Percentiles rank a stretch among this genome's conserved stretches.
phyloP scores from a whole-genome alignment of 371 early-diverging fungal genomes.

The Mortierella sp. region DNA sequence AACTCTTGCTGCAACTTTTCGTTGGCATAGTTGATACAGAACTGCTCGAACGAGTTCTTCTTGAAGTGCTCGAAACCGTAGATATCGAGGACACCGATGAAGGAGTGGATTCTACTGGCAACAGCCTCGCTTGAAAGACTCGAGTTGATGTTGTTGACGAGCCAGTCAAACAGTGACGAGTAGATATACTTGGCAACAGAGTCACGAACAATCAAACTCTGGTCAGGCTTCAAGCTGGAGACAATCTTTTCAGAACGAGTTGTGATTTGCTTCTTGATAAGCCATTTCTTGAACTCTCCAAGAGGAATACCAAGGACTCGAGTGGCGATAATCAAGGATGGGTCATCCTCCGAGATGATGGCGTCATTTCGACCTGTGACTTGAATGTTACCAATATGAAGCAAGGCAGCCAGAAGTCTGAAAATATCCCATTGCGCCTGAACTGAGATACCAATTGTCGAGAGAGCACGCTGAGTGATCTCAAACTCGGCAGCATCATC shows the following conservation, averaged over 20 bases:
- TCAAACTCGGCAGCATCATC: constrained; percentile 94
- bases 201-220: constrained; percentile 89
- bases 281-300: constrained; percentile 88
- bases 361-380: constrained; percentile 82
- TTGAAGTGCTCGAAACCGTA: constrained; percentile 98
- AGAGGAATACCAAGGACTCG: constrained; percentile 81
- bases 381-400: constrained; percentile 94
- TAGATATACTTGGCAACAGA: constrained; percentile 96
- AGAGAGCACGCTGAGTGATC: constrained; percentile 86
- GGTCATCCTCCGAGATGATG: constrained; percentile 78
- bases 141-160: constrained; percentile 87
- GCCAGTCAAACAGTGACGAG: constrained; percentile 93
- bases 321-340: constrained; percentile 74
- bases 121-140: constrained; percentile 80
- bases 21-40: constrained; percentile 99
- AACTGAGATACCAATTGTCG: constrained; percentile 87
- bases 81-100: constrained; percentile 98
- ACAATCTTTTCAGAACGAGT: constrained; percentile 91
- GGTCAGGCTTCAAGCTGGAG: constrained; percentile 76
- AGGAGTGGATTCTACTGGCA: constrained; percentile 64
- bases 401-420: constrained; percentile 87
- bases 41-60: constrained; percentile 99
- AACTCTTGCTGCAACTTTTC: constrained; percentile 99
- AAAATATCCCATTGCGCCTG: constrained; percentile 93
- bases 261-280: constrained; percentile 88